These are phyloP conservation scores for Botrytis aclada DNA, from an alignment of 2,329 filamentous ascomycete species.

Conservation along the genomic window DNA sequence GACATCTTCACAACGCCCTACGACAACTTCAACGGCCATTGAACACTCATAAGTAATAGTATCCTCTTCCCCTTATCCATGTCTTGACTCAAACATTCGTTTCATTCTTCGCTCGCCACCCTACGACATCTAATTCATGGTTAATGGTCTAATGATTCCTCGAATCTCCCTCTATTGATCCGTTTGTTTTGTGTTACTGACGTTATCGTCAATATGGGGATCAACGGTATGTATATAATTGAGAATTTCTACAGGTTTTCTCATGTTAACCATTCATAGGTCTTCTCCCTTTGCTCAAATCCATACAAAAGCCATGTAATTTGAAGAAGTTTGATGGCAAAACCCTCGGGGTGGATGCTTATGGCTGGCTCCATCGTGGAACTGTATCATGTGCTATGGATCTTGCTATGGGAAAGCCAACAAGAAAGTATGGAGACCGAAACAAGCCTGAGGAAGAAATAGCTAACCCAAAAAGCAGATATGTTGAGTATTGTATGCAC, in stretches of 20 bases:
- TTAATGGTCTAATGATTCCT: conserved; percentile 4
- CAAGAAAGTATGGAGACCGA: conserved; percentile 63
- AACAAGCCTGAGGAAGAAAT: neutral
- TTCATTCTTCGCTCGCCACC: conserved; percentile 5
- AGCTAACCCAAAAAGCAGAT: conserved; percentile 50
- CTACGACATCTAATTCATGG: neutral
- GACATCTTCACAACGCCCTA: conserved; percentile 6
- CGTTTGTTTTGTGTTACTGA: conserved; percentile 25
- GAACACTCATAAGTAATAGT: neutral
- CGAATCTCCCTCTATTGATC: conserved; percentile 27
- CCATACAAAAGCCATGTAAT: conserved; percentile 85
- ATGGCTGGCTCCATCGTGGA: conserved; percentile 96
- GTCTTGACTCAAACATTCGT: conserved; percentile 11
- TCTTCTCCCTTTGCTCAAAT: conserved; percentile 87
- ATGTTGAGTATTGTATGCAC: conserved; percentile 85
- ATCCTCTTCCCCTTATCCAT: neutral
- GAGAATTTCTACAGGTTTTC: conserved; percentile 21
- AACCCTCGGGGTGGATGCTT: conserved; percentile 91
- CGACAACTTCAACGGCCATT: neutral
- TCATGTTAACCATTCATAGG: conserved; percentile 49
- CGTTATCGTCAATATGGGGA: conserved; percentile 29
- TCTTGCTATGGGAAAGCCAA: conserved; percentile 82
- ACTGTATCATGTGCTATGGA: conserved; percentile 88
- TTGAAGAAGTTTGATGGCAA: conserved; percentile 85
- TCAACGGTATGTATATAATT: conserved; percentile 21